phyloP scores from a whole-genome alignment of 345 rosid genomes.

The Garcia nutans region DNA sequence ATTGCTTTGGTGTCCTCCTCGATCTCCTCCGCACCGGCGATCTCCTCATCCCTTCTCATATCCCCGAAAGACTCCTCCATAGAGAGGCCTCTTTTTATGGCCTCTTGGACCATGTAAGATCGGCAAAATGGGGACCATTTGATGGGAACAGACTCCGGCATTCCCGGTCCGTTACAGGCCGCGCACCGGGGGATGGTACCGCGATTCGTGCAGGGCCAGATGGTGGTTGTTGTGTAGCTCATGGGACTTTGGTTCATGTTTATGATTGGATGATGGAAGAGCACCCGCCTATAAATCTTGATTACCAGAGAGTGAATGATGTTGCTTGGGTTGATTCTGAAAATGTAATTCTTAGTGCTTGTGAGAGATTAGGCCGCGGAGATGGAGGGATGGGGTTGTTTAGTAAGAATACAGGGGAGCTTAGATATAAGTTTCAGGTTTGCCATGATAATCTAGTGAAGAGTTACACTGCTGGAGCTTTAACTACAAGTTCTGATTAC shows the following conservation, averaged over 20 bases:
- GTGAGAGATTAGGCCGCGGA: constrained; percentile 73
- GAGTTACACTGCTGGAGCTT: constrained; percentile 87
- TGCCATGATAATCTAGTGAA: constrained; percentile 65
- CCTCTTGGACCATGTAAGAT: constrained; percentile 64
- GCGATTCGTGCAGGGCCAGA: constrained; percentile 91
- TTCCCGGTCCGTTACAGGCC: constrained; percentile 59
- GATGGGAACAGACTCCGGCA: constrained; percentile 76
- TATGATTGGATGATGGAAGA: constrained; percentile 91
- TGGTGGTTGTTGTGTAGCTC: constrained; percentile 95
- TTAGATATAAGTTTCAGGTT: constrained; percentile 72
- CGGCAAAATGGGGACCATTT: constrained; percentile 80
- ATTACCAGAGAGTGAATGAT: constrained; percentile 89
- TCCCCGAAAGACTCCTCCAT: constrained; percentile 70
- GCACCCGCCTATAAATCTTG: constrained; percentile 69
- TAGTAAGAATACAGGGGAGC: constrained; percentile 63
- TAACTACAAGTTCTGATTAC: constrained; percentile 59
- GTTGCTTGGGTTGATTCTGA: constrained; percentile 74
- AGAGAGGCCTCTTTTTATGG: constrained; percentile 89
- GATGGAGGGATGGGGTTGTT: constrained; percentile 98
- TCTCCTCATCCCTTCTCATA: constrained; percentile 58
- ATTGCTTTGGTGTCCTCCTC: constrained; percentile 84
- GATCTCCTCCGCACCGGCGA: constrained; percentile 99
- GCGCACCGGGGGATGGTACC: constrained; percentile 93
- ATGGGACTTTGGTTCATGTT: constrained; percentile 86
- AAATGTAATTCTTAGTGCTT: constrained; percentile 62